Percentiles rank a stretch among this genome's conserved stretches.
Evolutionary conservation across 148 eudicot species (phyloP).

Genomic region (Selenicereus undatus): DNA sequence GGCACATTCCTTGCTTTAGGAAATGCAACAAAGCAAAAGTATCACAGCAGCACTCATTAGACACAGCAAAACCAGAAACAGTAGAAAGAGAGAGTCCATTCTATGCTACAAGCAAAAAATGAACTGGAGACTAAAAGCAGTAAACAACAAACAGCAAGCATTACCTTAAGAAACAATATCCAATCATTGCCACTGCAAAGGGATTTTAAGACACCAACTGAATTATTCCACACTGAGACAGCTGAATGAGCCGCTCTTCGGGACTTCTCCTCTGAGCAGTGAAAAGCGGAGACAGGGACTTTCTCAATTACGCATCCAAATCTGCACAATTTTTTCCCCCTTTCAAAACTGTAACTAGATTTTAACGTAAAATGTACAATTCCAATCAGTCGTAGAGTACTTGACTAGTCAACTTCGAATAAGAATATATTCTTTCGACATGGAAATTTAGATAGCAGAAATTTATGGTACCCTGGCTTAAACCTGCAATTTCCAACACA

Average conservation of each 20-base stretch:
- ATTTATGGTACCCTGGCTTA: background rate
- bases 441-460: background rate
- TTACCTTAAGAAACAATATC: conserved; percentile 70
- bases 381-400: background rate
- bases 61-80: background rate
- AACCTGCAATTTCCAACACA: background rate
- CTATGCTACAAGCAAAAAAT: background rate
- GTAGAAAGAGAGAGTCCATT: background rate
- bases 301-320: conserved; percentile 76
- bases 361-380: background rate
- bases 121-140: background rate
- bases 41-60: background rate
- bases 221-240: conserved; percentile 64
- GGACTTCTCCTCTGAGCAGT: conserved; percentile 60
- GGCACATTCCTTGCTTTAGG: too few species aligned
- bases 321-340: conserved; percentile 36
- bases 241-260: conserved; percentile 49
- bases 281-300: conserved; percentile 65
- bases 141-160: background rate
- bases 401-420: background rate
- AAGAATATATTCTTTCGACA: background rate
- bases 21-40: background rate
- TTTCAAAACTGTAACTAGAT: background rate
- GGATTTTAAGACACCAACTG: conserved; percentile 50
- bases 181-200: conserved; percentile 75